These are phyloP conservation scores for Microdochium nivale DNA, from an alignment of 2,329 filamentous ascomycete genomes.

Conservation along the genomic window DNA sequence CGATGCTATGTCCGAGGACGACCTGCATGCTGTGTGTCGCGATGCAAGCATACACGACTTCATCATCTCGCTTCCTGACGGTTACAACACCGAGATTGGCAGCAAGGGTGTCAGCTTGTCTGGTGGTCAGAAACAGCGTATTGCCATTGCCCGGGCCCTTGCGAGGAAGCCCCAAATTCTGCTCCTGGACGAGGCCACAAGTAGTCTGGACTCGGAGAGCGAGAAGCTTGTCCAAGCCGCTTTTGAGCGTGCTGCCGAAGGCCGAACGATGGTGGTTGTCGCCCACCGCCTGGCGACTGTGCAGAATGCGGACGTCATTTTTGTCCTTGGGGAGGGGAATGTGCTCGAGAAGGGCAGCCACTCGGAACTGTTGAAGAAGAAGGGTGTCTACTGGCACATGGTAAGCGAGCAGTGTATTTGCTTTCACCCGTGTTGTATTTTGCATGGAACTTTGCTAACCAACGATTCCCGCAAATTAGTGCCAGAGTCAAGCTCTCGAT, in stretches of 20 bases:
- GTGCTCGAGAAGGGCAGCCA: slow-evolving; percentile 47
- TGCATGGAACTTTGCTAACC: slow-evolving; percentile 7
- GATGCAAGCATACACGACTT: slow-evolving; percentile 66
- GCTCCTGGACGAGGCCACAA: slow-evolving; percentile 67
- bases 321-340: slow-evolving; percentile 62
- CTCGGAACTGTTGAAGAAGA: slow-evolving; percentile 38
- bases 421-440: no score
- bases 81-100: slow-evolving; percentile 60
- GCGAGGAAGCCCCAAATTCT: slow-evolving; percentile 57
- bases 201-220: slow-evolving; percentile 53
- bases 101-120: slow-evolving; percentile 58
- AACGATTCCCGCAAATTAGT: slow-evolving; percentile 25
- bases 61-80: slow-evolving; percentile 56
- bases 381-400: slow-evolving; percentile 50
- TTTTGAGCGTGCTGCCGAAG: slow-evolving; percentile 53
- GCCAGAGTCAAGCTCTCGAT: slow-evolving; percentile 50
- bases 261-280: slow-evolving; percentile 63
- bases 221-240: slow-evolving; percentile 54
- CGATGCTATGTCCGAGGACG: slow-evolving; percentile 39
- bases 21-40: slow-evolving; percentile 43
- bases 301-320: slow-evolving; percentile 72
- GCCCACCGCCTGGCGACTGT: slow-evolving; percentile 71
- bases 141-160: slow-evolving; percentile 62
- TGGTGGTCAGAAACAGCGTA: slow-evolving; percentile 64
- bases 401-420: no score